A percentile compares a stretch with the other conserved stretches of the same genome.
Evolutionary conservation across 1,284 basidiomycete species (phyloP).

Genomic region (Fomitiporia mediterranea): DNA sequence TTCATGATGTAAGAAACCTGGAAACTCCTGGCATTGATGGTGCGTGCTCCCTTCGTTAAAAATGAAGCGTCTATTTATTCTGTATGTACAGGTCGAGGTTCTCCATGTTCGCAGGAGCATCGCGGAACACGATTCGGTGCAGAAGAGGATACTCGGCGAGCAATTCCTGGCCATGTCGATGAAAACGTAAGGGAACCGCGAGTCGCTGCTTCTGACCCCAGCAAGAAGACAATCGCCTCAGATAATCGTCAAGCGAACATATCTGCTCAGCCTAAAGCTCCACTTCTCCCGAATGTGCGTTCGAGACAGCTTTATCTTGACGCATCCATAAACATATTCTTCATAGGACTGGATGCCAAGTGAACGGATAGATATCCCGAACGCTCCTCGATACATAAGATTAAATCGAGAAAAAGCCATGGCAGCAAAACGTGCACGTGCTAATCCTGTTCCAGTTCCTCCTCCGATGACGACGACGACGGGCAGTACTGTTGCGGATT

Average conservation of each 20-base stretch:
- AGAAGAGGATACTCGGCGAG: background rate
- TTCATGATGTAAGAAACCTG: background rate
- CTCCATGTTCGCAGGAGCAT: background rate
- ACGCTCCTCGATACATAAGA: background rate
- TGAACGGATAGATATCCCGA: background rate
- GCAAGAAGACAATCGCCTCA: background rate
- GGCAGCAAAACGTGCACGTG: conserved; percentile 7
- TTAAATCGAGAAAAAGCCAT: background rate
- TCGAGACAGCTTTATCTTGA: too few relatives aligned
- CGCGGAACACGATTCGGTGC: background rate
- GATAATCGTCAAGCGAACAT: background rate
- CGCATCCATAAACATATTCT: background rate
- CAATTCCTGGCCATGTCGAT: background rate
- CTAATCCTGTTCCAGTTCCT: conserved; percentile 13
- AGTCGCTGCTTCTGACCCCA: background rate
- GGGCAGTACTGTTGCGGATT: background rate
- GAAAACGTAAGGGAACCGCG: background rate
- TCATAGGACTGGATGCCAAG: background rate
- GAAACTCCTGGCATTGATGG: background rate
- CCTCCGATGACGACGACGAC: conserved; percentile 3
- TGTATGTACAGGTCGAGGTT: background rate
- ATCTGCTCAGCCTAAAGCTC: background rate
- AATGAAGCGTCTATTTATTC: background rate
- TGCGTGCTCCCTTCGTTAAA: background rate
- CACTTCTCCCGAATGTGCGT: background rate